These are phyloP conservation scores for Spathaspora passalidarum DNA, from an alignment of 805 yeast species.

Conservation along the genomic window DNA sequence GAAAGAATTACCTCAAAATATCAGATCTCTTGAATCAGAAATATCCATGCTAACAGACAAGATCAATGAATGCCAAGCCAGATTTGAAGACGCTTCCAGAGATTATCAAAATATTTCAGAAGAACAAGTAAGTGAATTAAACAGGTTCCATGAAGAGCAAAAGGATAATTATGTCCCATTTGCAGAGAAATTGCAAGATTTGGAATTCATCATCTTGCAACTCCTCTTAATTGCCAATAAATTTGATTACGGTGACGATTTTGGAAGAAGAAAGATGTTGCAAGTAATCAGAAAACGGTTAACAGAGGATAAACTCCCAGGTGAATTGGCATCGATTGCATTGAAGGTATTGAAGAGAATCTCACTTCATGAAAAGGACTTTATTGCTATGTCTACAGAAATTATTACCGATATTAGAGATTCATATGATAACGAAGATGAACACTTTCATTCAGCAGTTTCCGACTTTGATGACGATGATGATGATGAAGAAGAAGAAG, in stretches of 20 bases:
- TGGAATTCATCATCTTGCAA: conserved; percentile 75
- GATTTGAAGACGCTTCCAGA: conserved; percentile 10
- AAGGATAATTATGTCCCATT: conserved; percentile 21
- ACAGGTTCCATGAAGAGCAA: conserved; percentile 14
- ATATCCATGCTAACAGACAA: conserved; percentile 10
- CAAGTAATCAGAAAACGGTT: conserved; percentile 47
- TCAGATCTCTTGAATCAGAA: background rate
- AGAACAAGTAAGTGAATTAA: conserved; percentile 10
- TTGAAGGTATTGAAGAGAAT: conserved; percentile 65
- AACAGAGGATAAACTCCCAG: conserved; percentile 55
- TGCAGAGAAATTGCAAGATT: conserved; percentile 50
- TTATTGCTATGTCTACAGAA: conserved; percentile 80
- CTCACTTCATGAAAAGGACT: conserved; percentile 79
- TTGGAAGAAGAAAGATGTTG: conserved; percentile 79
- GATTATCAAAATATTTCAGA: conserved; percentile 12
- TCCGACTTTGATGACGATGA: conserved; percentile 26
- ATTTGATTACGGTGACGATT: conserved; percentile 86
- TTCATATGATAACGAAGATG: conserved; percentile 47
- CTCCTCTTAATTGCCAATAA: conserved; percentile 61
- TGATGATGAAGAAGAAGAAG: conserved; percentile 17
- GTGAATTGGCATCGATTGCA: conserved; percentile 50
- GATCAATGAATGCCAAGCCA: conserved; percentile 12
- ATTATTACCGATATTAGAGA: conserved; percentile 83
- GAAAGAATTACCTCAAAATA: background rate
- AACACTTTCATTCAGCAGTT: conserved; percentile 46